phyloP scores from a whole-genome alignment of 495 filamentous ascomycete genomes.

The Pseudevernia furfuracea region DNA sequence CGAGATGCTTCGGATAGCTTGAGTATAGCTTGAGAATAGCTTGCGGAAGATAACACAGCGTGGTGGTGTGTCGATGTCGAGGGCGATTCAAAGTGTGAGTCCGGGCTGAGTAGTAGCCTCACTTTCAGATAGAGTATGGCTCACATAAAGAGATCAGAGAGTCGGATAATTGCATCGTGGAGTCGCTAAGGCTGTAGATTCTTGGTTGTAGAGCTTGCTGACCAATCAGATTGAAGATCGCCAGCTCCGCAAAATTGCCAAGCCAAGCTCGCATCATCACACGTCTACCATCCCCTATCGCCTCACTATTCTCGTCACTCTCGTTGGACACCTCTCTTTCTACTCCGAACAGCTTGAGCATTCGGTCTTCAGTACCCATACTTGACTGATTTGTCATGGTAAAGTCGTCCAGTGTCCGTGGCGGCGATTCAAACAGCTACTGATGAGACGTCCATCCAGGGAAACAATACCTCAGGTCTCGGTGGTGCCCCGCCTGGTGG shows the following conservation, averaged over 20 bases:
- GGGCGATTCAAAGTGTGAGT: not conserved
- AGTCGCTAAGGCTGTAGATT: not conserved
- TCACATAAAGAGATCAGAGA: not conserved
- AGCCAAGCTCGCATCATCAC: slow-evolving; percentile 2
- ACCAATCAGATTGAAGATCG: not conserved
- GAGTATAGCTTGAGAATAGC: too few species aligned
- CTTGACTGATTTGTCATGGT: slow-evolving; percentile 4
- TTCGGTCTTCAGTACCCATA: not conserved
- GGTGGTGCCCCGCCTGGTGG: slow-evolving; percentile 59
- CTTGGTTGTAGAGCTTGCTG: not conserved
- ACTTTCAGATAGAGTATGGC: not conserved
- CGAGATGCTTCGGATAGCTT: not conserved
- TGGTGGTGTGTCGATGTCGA: not conserved
- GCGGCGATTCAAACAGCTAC: not conserved
- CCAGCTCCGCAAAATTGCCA: not conserved
- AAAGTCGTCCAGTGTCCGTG: not conserved
- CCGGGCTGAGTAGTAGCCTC: not conserved
- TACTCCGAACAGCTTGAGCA: not conserved
- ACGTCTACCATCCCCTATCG: not conserved
- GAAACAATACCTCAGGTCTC: slow-evolving; percentile 83
- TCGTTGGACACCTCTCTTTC: not conserved
- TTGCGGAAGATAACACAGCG: not conserved
- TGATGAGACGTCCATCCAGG: slow-evolving; percentile 38
- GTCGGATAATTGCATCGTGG: not conserved
- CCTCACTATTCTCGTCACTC: not conserved